A percentile compares a stretch with the other conserved stretches of the same genome.
phyloP scores from a whole-genome alignment of 768 basidiomycete species.

The Pleurotus salmoneostramineus region DNA sequence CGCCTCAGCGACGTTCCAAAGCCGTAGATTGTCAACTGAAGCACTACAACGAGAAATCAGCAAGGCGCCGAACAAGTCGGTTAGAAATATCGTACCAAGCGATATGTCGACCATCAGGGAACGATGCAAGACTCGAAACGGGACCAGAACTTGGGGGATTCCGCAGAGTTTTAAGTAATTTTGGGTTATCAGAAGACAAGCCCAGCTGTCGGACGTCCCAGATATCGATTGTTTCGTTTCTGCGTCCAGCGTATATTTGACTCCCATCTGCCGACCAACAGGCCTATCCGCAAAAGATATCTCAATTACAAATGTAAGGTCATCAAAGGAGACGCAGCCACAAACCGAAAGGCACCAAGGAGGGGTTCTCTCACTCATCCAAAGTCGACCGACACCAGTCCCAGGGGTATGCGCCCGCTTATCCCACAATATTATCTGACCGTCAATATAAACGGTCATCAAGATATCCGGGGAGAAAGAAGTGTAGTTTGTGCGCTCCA shows the following conservation, averaged over 20 bases:
- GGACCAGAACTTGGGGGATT: slow-evolving; percentile 89
- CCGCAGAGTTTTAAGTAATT: slow-evolving; percentile 74
- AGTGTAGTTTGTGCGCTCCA: slow-evolving; percentile 57
- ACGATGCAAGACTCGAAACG: slow-evolving; percentile 86
- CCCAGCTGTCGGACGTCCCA: slow-evolving; percentile 92
- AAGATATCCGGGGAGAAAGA: slow-evolving; percentile 78
- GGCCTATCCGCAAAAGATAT: slow-evolving; percentile 49
- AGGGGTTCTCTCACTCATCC: slow-evolving; percentile 89
- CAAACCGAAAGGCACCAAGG: slow-evolving; percentile 95
- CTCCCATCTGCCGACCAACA: slow-evolving; percentile 90
- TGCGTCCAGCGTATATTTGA: slow-evolving; percentile 86
- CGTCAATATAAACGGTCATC: slow-evolving; percentile 88
- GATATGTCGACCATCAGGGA: slow-evolving; percentile 90
- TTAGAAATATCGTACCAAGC: slow-evolving; percentile 62
- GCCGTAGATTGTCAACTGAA: slow-evolving; percentile 86
- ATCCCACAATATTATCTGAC: slow-evolving; percentile 92
- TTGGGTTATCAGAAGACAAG: slow-evolving; percentile 62
- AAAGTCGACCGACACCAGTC: slow-evolving; percentile 75
- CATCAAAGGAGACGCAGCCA: slow-evolving; percentile 10
- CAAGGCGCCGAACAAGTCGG: slow-evolving; percentile 5
- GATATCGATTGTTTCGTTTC: slow-evolving; percentile 87
- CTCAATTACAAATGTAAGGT: not conserved
- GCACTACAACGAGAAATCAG: slow-evolving; percentile 46
- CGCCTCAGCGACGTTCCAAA: slow-evolving; percentile 89
- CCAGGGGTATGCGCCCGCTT: slow-evolving; percentile 62